These are phyloP conservation scores for Fallopia convolvulus DNA, from an alignment of 148 eudicot genomes.

Conservation along the genomic window DNA sequence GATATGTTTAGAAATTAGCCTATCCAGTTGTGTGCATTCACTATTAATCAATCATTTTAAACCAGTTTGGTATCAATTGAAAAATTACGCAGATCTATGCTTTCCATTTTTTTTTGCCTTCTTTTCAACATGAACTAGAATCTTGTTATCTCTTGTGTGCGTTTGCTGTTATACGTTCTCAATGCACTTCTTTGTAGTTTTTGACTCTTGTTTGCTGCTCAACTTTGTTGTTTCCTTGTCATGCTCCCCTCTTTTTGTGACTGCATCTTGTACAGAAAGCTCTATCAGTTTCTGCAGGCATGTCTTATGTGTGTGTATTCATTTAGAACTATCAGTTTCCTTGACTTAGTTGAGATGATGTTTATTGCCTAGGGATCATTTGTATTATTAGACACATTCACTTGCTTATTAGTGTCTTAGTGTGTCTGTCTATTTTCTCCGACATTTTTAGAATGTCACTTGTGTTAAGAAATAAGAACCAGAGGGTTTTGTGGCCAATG, in stretches of 20 bases:
- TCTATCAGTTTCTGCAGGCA: not conserved
- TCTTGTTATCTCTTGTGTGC: too few species aligned
- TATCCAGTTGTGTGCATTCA: not conserved
- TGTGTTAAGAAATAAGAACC: not conserved
- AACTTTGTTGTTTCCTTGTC: not conserved
- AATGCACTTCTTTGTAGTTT: not conserved
- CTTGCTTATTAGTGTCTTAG: not conserved
- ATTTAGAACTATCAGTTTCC: too few species aligned
- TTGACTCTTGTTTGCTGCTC: not conserved
- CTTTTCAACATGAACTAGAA: not conserved
- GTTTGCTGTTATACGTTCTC: not conserved
- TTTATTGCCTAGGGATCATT: not conserved
- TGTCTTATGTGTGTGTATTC: not conserved
- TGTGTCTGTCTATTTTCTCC: not conserved
- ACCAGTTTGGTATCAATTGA: not conserved
- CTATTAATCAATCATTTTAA: not conserved
- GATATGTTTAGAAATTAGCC: not conserved
- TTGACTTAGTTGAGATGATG: not conserved
- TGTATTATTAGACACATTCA: not conserved
- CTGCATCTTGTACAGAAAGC: not conserved
- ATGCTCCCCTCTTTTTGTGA: not conserved
- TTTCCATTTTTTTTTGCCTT: too few species aligned
- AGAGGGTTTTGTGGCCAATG: not conserved
- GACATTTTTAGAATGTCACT: not conserved
- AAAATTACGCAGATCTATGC: not conserved